These are phyloP conservation scores for Gracilaria gracilis DNA, from an alignment of 23 red algal species.

Conservation along the genomic window DNA sequence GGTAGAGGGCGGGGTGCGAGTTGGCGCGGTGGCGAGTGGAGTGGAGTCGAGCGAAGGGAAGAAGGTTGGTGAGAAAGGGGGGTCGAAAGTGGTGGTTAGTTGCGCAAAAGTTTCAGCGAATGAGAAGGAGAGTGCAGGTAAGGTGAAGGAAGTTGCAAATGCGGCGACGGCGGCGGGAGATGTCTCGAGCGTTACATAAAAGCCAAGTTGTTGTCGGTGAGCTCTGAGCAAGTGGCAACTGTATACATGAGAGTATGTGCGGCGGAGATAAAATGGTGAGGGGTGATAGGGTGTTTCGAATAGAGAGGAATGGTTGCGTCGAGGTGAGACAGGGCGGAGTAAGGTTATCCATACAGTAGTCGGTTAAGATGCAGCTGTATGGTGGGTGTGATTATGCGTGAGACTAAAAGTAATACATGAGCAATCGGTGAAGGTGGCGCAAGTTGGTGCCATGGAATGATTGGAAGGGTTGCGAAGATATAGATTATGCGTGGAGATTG, in stretches of 20 bases:
- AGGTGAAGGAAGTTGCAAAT: not conserved
- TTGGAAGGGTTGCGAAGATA: not conserved
- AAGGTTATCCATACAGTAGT: too few relatives aligned
- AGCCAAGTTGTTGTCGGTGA: not conserved
- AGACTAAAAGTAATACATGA: too few relatives aligned
- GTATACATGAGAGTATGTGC: not conserved
- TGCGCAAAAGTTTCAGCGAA: not conserved
- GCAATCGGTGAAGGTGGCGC: too few relatives aligned
- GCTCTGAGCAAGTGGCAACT: too few relatives aligned
- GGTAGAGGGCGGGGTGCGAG: not conserved
- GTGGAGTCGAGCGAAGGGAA: not conserved
- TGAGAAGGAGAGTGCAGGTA: not conserved
- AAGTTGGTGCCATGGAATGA: too few relatives aligned
- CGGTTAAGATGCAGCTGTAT: too few relatives aligned
- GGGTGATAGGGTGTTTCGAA: constrained; percentile 1
- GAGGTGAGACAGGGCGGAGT: too few relatives aligned
- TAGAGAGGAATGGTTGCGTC: not conserved
- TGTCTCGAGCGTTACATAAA: constrained; percentile 11
- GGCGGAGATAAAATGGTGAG: not conserved
- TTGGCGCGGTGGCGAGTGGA: not conserved
- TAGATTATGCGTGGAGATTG: not conserved
- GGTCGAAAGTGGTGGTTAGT: not conserved
- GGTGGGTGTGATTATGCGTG: too few relatives aligned
- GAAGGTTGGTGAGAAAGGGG: not conserved
- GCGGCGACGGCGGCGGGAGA: not conserved